phyloP scores from a whole-genome alignment of 2,329 filamentous ascomycete genomes.

The Fusarium avenaceum region DNA sequence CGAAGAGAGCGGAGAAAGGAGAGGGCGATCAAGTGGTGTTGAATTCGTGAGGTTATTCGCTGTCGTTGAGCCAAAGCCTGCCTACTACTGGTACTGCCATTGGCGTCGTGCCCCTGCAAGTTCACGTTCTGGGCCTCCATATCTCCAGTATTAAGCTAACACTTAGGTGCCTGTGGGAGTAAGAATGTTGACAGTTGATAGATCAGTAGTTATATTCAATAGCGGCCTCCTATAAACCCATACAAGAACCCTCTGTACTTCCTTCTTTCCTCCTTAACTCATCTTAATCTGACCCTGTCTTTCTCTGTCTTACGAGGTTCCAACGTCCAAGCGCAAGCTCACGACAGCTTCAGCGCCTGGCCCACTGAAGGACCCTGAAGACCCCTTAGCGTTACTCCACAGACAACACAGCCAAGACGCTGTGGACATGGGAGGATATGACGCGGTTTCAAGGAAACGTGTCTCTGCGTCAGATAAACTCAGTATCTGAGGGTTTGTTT shows the following conservation, averaged over 20 bases:
- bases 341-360: slow-evolving; percentile 26
- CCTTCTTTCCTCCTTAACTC: neutral
- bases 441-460: slow-evolving; percentile 12
- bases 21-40: slow-evolving; percentile 34
- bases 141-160: neutral
- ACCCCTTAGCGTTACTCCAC: slow-evolving; percentile 11
- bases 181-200: neutral
- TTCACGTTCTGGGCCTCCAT: slow-evolving; percentile 30
- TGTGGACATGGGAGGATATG: slow-evolving; percentile 4
- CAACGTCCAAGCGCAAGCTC: slow-evolving; percentile 4
- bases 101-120: slow-evolving; percentile 31
- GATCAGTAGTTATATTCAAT: neutral
- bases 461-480: neutral
- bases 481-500: neutral
- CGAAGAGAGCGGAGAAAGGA: slow-evolving; percentile 37
- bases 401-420: slow-evolving; percentile 18
- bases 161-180: neutral
- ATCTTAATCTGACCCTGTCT: slow-evolving; percentile 5
- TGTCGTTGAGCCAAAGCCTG: slow-evolving; percentile 24
- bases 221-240: neutral
- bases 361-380: slow-evolving; percentile 19
- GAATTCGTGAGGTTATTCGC: slow-evolving; percentile 43
- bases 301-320: slow-evolving; percentile 5
- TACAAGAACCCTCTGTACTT: neutral
- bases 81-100: slow-evolving; percentile 12